Base-by-base conservation (phyloP, 1,284 basidiomycete species). In the Irpex sp. region DNA sequence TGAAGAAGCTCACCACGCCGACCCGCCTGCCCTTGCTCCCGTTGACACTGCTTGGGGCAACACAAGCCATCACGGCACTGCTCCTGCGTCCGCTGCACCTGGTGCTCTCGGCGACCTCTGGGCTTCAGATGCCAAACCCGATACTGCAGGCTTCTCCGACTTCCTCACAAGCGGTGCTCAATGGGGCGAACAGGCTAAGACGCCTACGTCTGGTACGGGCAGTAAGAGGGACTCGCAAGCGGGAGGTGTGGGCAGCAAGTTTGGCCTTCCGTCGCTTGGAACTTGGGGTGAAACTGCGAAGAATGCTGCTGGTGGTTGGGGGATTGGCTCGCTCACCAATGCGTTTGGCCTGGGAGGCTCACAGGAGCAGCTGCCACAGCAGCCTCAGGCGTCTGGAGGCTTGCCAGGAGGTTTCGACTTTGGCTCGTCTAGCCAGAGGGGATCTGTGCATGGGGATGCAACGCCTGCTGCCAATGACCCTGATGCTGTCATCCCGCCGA, bases 101-200 rank as follows among this genome's bases (percentile, higher is more conserved):
- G 57, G 58, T 39, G 61, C 56, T 5, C 39, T 62, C 2, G 61
- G 37, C 33, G 61, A 62, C n/a, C 61, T 62, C 47, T 62, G 61
- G 61, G 60, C 37, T 9, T 49, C 54, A 11, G 62, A 63, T 13
- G 47, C 19, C 53, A 63, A 63, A 54, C 26, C 57, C 0, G 57
- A 58, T 33, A 58, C 57, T 36, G 21, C 57, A 39, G 47, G 59
- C 33, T 63, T 63, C 13, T 51, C 58, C 33, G 62, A 63, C 51
- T 57, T 57, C 43, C 46, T 59, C 17, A 63, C 62, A 15, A 46
- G 49, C 17, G 55, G 62, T 26, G 35, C 43, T 17, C 46, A 60
- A 26, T 60, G 62, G 57, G 33, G 31, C 1, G 31, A 61, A 37
- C 33, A 58, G 43, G 21, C 50, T 19, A 37, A 60, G 37, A 59